These are phyloP conservation scores for Auricularia cornea DNA, from an alignment of 768 basidiomycete species.

Conservation along the genomic window DNA sequence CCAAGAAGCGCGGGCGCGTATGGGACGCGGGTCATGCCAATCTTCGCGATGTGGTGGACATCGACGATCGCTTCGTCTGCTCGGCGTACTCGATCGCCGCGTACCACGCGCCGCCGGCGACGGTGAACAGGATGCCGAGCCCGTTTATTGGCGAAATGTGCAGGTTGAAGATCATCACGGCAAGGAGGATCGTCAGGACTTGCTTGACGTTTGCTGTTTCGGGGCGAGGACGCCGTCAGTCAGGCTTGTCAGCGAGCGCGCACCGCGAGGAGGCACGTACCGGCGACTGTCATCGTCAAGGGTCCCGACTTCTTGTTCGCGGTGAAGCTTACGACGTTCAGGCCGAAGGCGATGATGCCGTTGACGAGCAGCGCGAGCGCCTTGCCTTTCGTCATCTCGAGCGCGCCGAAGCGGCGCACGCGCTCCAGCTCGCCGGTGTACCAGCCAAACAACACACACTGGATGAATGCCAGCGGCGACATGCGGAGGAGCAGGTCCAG, in stretches of 20 bases:
- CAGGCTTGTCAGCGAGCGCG: conserved; percentile 4
- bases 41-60: neutral
- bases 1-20: too few species aligned
- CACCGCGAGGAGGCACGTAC: conserved; percentile 33
- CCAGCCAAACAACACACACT: conserved; percentile 73
- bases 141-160: conserved; percentile 73
- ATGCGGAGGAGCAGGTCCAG: conserved; percentile 84
- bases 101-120: conserved; percentile 80
- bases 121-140: conserved; percentile 74
- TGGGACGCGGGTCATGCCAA: neutral
- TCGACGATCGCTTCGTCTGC: conserved; percentile 9
- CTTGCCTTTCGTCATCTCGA: conserved; percentile 34
- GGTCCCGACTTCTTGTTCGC: conserved; percentile 92
- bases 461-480: conserved; percentile 84
- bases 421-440: conserved; percentile 69
- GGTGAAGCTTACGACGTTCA: conserved; percentile 92
- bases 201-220: conserved; percentile 81
- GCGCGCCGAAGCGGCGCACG: conserved; percentile 41
- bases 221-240: conserved; percentile 23
- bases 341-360: conserved; percentile 79
- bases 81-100: conserved; percentile 51
- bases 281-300: conserved; percentile 85
- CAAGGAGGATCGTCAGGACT: conserved; percentile 78
- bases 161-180: conserved; percentile 77
- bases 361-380: conserved; percentile 59